A percentile compares a stretch with the other conserved stretches of the same genome.
Evolutionary conservation across 225 moss, liverwort and hornwort species (phyloP).

Genomic region (Polytrichum formosum): DNA sequence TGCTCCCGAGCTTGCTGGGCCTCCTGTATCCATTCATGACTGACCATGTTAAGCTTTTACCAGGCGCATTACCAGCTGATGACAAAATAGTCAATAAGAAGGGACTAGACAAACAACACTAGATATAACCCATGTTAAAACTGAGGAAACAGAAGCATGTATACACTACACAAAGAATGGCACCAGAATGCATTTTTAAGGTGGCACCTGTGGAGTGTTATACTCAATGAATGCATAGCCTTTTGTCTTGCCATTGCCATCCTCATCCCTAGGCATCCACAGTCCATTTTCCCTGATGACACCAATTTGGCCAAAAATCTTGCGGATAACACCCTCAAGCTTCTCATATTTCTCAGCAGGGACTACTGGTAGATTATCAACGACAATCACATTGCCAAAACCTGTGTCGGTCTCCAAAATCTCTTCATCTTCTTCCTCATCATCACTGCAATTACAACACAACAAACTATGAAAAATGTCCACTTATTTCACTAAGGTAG

Average conservation of each 20-base stretch:
- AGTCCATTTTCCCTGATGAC: slow-evolving; percentile 79
- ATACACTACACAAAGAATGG: not conserved
- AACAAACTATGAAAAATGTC: not conserved
- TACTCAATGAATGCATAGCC: slow-evolving; percentile 96
- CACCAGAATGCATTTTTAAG: not conserved
- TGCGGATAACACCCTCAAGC: slow-evolving; percentile 86
- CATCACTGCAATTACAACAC: slow-evolving; percentile 53
- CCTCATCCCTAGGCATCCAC: slow-evolving; percentile 86
- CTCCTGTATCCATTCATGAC: slow-evolving; percentile 43
- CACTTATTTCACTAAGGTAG: not conserved
- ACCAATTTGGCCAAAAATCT: slow-evolving; percentile 97
- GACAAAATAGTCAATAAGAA: not conserved
- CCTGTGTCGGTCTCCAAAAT: slow-evolving; percentile 84
- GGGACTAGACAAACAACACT: not conserved
- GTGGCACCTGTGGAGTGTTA: slow-evolving; percentile 68
- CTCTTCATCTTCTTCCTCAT: slow-evolving; percentile 98
- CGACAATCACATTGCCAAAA: slow-evolving; percentile 89
- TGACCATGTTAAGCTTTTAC: too few species aligned
- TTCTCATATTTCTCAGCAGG: slow-evolving; percentile 90
- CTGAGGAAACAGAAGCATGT: not conserved
- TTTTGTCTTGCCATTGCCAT: slow-evolving; percentile 59
- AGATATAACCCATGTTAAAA: not conserved
- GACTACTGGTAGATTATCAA: slow-evolving; percentile 90
- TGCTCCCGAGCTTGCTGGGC: slow-evolving; percentile 96
- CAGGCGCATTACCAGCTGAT: too few species aligned